Base-by-base conservation (phyloP, 192 early-diverging fungal genomes). In the Backusella australiensis region DNA sequence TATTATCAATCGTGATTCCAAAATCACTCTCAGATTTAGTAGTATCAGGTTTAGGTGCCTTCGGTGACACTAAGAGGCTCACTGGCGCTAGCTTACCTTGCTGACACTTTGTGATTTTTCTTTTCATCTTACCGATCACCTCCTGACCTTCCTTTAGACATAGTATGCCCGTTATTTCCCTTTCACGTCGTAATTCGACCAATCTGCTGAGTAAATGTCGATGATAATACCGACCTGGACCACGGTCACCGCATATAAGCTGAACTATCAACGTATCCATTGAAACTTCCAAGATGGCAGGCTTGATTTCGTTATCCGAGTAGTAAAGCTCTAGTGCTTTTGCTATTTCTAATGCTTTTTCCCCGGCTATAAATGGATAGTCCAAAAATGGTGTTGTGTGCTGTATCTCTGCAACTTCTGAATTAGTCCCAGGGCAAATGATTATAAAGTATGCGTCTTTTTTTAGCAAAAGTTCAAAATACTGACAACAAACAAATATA, bases 361-460 rank as follows among this genome's bases (percentile, higher is more conserved):
- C 82, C 1, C 72, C 76, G 3, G 34, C 67, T 53, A 83, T 74
- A 59, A 83, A 83, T 1, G 82, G 78, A 66, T 83, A 79, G 14
- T 38, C n/a, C 26, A 56, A n/a, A 72, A 78, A 83, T 7, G 34
- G 71, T 17, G 76, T 67, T 29, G 49, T 67, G 6, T 72, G 34
- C 41, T 79, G 78, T 14, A 83, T 77, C 6, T 34, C 29, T 9
- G 59, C 34, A 14, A 83, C 38, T 67, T 67, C 71, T 23, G 23
- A n/a, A 6, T 35, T 35, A 5, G 72, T 42, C 26, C 82, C 82
- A n/a, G 82, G 82, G 42, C 82, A 83, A 34, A 83, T 63, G 17
- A 78, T 49, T 26, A 83, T 68, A 65, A 76, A 83, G 53, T 83
- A 83, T 9, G 82, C 82, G 53, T 83, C 82, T 12, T 77, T 67